Evolutionary conservation across 139 green algal species (phyloP), one percentile per base, ranked within the genome.

Genomic region (Coelastrella sp.): DNA sequence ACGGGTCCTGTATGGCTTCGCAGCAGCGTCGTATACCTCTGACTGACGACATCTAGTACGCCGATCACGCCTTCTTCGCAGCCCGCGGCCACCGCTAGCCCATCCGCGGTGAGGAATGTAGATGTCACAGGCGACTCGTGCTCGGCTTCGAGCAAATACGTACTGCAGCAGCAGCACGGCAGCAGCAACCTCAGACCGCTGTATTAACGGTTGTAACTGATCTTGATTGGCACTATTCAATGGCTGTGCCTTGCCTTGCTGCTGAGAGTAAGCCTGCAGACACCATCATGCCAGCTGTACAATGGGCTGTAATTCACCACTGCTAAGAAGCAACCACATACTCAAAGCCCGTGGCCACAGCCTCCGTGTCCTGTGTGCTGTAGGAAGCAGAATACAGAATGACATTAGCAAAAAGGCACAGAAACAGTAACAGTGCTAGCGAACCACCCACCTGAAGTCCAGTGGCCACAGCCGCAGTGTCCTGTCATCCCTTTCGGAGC

Each of bases 131-230:
- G 75, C 0, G 93, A 88, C 87, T 98, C 96, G 84, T 97, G 95
- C 87, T 96, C 93, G 3, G 96, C 95, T 95, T 98, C 94, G 60
- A 97, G 81, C 54, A 98, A 93, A 90, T 95, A 97, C 83, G 96
- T 94, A 22, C 68, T 76, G 68, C 68, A 76, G 17, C 68, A 76
- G 68, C 14, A 14, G 64, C 2, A 47, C 68, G 22, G 68, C 14
- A 71, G 61, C 61, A 71, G 61, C 61, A 71, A 13, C 61, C 8
- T 10, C 61, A 71, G 61, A 71, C 32, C 32, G 32, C 32, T 47
- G 32, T 47, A 47, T 47, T 47, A 47, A 47, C 32, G 32, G 32
- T 47, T 47, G 32, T 1, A 47, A 47, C 32, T 47, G 32, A 47
- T 47, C 32, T 47, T 47, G 32, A 47, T 47, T 47, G 32, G 32